Conservation (phyloP, 192 early-diverging fungal species). For the Lobulomyces angularis region DNA sequence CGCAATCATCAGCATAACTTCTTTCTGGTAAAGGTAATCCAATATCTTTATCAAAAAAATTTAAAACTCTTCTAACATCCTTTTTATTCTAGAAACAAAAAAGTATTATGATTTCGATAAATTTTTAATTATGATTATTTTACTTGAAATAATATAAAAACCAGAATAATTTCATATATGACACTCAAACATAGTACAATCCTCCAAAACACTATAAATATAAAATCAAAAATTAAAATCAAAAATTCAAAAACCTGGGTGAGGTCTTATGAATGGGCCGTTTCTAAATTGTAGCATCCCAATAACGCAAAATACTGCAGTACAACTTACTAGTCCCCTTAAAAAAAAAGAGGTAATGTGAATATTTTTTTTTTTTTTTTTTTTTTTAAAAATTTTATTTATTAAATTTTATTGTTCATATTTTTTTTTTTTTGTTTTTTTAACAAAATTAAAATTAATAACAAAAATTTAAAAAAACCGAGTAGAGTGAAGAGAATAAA, state of each 20-base stretch:
- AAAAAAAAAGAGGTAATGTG: no score
- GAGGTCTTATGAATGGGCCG: constrained; percentile 86
- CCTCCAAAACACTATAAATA: no score
- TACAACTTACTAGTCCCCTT: no score
- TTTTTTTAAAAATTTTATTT: no score
- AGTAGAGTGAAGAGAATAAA: no score
- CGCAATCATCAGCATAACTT: constrained; percentile 83
- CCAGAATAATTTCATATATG: constrained; percentile 76
- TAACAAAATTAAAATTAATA: no score
- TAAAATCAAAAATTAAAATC: no score
- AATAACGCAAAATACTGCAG: constrained; percentile 67
- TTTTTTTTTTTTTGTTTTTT: no score
- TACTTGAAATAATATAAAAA: constrained; percentile 85
- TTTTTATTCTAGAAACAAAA: constrained; percentile 56
- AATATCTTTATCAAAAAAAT: constrained; percentile 64
- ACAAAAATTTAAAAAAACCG: no score
- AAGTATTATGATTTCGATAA: neutral
- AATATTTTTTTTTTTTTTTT: no score
- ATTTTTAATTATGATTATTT: neutral
- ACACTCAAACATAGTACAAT: constrained; percentile 73
- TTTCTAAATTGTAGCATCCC: constrained; percentile 85
- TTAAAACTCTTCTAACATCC: constrained; percentile 67
- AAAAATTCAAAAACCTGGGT: no score
- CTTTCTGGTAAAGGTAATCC: constrained; percentile 79
- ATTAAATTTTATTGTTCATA: no score